Conservation (phyloP, 2,329 filamentous ascomycete species). For the Talaromyces islandicus region DNA sequence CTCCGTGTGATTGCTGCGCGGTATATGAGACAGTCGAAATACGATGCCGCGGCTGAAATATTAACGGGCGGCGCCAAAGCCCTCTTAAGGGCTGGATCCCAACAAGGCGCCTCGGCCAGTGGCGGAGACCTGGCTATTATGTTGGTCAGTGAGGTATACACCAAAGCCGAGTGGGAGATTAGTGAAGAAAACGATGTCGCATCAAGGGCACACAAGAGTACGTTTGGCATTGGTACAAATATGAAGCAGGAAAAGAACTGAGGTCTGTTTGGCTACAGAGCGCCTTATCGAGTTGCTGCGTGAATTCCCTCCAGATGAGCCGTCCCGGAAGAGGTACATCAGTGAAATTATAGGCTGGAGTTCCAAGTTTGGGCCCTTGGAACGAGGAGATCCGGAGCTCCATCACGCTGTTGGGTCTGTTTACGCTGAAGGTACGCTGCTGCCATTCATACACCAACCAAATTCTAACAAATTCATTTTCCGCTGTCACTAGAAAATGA, state of each 20-base stretch:
- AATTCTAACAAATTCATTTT: slow-evolving; percentile 9
- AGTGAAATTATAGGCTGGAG: slow-evolving; percentile 86
- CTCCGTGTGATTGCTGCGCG: slow-evolving; percentile 90
- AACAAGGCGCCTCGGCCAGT: slow-evolving; percentile 87
- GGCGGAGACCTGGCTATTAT: slow-evolving; percentile 84
- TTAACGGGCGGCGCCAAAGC: slow-evolving; percentile 77
- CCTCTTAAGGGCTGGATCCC: slow-evolving; percentile 55
- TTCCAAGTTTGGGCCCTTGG: slow-evolving; percentile 74
- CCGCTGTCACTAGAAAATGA: slow-evolving; percentile 61
- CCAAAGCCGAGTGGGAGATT: slow-evolving; percentile 69
- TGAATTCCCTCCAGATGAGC: slow-evolving; percentile 75
- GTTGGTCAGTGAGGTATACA: slow-evolving; percentile 84
- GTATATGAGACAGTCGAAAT: slow-evolving; percentile 84
- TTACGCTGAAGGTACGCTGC: slow-evolving; percentile 65
- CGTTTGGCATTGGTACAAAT: slow-evolving; percentile 9
- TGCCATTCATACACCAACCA: neutral
- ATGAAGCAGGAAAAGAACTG: neutral
- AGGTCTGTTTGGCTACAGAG: slow-evolving; percentile 24
- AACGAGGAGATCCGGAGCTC: slow-evolving; percentile 86
- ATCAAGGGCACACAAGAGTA: slow-evolving; percentile 58
- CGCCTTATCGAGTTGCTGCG: slow-evolving; percentile 71
- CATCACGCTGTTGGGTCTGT: slow-evolving; percentile 86
- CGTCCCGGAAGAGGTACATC: slow-evolving; percentile 88
- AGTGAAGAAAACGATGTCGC: slow-evolving; percentile 53
- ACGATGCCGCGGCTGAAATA: slow-evolving; percentile 77